Base-by-base conservation (phyloP, 2,329 filamentous ascomycete genomes). In the Pseudogymnoascus sp. region DNA sequence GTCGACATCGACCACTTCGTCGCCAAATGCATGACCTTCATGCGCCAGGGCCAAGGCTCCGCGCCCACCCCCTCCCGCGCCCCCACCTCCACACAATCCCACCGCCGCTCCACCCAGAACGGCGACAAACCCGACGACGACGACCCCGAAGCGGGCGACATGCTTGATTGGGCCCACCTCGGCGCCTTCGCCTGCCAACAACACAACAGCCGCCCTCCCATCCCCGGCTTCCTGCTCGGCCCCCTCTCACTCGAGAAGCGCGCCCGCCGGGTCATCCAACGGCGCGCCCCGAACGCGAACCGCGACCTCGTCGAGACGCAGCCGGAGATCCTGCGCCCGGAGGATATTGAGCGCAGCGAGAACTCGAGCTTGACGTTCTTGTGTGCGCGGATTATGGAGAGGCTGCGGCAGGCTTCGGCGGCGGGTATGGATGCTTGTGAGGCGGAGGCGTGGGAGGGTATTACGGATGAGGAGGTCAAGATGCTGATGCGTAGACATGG, bases 1-100 rank as follows among this genome's bases (percentile, higher is more conserved):
- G 78, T 99, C 21, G 92, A 97, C 70, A 81, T 95, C 0, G 92
- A 97, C 65, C 90, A 96, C 69, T 95, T 97, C 70, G 85, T 97
- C 12, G 89, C 90, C 0, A 96, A 95, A 75, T 93, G 89, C 73
- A 91, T 95, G 65, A 84, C 83, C 3, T 97, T 90, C 73, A 97
- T 97, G 91, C 85, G 84, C 3, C 21, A 81, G 83, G 37, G 88
- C 85, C 3, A 78, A 82, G 6, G 82, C 81, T 10, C 82, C 83
- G 23, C 75, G 76, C 12, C 78, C 82, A 59, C 78, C 82, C 40
- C 73, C 81, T 42, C 77, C 77, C 6, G 81, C 82, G 60, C 76
- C 83, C 47, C 81, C 78, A 72, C 66, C 62, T 69, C 71, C 61
- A 76, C 74, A 1, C 77, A 78, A 66, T 12, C n/a, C 25, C 72